Conservation (phyloP, 139 green algal genomes). For the Protoeuglena noctilucae region DNA sequence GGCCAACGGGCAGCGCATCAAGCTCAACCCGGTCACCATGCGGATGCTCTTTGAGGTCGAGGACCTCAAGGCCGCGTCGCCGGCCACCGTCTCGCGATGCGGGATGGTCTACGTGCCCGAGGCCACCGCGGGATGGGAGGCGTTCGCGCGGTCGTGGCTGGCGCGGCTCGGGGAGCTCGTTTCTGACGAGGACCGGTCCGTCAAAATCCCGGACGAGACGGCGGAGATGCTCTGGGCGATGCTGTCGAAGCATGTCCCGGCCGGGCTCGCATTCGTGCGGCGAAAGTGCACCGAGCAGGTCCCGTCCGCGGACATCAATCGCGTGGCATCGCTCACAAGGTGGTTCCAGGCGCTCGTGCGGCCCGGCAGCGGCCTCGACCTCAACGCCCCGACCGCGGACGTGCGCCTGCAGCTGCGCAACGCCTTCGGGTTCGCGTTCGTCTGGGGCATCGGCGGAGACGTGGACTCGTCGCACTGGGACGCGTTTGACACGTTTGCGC, state of each 20-base stretch:
- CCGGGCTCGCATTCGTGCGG: slow-evolving; percentile 34
- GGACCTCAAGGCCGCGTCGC: slow-evolving; percentile 51
- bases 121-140: slow-evolving; percentile 42
- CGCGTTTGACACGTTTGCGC: slow-evolving; percentile 38
- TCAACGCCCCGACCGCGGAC: neutral
- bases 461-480: slow-evolving; percentile 27
- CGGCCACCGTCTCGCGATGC: slow-evolving; percentile 53
- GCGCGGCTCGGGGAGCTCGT: slow-evolving; percentile 13
- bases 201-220: neutral
- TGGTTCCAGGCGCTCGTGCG: slow-evolving; percentile 15
- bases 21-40: slow-evolving; percentile 52
- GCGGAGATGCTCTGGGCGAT: slow-evolving; percentile 25
- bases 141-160: slow-evolving; percentile 38
- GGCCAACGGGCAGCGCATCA: slow-evolving; percentile 72
- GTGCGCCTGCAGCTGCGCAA: slow-evolving; percentile 14
- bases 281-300: slow-evolving; percentile 45
- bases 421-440: slow-evolving; percentile 50
- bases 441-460: slow-evolving; percentile 53
- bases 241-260: slow-evolving; percentile 42
- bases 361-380: slow-evolving; percentile 5
- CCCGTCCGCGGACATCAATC: slow-evolving; percentile 53
- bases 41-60: slow-evolving; percentile 74
- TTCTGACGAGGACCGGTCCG: neutral
- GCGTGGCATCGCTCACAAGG: slow-evolving; percentile 31
- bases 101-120: slow-evolving; percentile 65